These are phyloP conservation scores for Curvularia hawaiiensis DNA, from an alignment of 2,329 filamentous ascomycete genomes.

Conservation along the genomic window DNA sequence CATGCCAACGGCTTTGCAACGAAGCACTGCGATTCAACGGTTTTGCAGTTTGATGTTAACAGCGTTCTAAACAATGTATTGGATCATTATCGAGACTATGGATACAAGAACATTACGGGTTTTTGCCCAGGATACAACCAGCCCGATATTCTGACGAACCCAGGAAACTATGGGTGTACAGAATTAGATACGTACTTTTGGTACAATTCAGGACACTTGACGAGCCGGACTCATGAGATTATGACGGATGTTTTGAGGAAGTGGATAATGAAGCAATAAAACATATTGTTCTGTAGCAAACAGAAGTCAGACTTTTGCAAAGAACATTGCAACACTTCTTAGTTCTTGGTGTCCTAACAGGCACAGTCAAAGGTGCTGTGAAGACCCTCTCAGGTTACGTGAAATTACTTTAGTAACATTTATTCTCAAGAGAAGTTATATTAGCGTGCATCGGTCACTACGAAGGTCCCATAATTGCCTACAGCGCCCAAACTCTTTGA, in stretches of 20 bases:
- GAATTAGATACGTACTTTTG: slow-evolving; percentile 54
- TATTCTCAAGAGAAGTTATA: not conserved
- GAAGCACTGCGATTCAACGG: slow-evolving; percentile 40
- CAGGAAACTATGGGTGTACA: slow-evolving; percentile 53
- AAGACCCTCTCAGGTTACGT: not conserved
- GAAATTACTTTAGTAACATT: not conserved
- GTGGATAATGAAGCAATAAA: slow-evolving; percentile 24
- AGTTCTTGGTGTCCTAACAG: not conserved
- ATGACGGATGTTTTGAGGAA: slow-evolving; percentile 37
- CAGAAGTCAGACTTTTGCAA: no score
- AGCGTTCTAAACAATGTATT: slow-evolving; percentile 50
- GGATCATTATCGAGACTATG: slow-evolving; percentile 49
- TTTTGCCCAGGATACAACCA: slow-evolving; percentile 55
- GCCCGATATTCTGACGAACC: slow-evolving; percentile 52
- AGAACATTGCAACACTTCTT: not conserved
- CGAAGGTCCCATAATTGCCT: not conserved
- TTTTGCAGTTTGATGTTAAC: slow-evolving; percentile 55
- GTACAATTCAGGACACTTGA: slow-evolving; percentile 57
- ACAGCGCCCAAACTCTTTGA: slow-evolving; percentile 7
- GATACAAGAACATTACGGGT: slow-evolving; percentile 53
- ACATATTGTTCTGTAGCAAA: not conserved
- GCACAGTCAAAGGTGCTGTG: not conserved
- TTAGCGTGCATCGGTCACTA: not conserved
- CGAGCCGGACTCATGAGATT: slow-evolving; percentile 49
- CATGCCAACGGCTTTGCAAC: slow-evolving; percentile 45